A percentile compares a stretch with the other conserved stretches of the same genome.
Conservation (phyloP, 192 early-diverging fungal genomes). For the Coemansia sp. region DNA sequence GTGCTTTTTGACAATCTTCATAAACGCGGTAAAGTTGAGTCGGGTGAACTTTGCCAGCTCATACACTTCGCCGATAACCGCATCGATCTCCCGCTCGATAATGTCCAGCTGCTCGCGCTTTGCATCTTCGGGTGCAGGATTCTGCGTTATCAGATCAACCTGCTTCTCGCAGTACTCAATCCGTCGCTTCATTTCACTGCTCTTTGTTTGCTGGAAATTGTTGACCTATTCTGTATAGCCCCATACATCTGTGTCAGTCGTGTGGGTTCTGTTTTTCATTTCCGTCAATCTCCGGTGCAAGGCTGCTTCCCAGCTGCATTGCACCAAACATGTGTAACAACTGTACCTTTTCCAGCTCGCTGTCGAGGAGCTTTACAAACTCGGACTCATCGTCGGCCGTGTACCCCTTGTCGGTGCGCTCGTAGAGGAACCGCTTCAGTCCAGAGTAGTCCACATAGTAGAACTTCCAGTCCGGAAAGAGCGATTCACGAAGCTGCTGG, state of each 20-base stretch:
- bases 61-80: slow-evolving; percentile 76
- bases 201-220: slow-evolving; percentile 71
- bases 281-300: not conserved
- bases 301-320: slow-evolving; percentile 4
- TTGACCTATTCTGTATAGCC: slow-evolving; percentile 44
- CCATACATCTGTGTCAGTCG: not conserved
- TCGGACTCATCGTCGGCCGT: slow-evolving; percentile 79
- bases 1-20: slow-evolving; percentile 98
- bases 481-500: slow-evolving; percentile 72
- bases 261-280: slow-evolving; percentile 23
- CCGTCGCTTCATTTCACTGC: slow-evolving; percentile 69
- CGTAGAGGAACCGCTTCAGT: slow-evolving; percentile 84
- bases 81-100: slow-evolving; percentile 65
- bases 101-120: slow-evolving; percentile 57
- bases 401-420: slow-evolving; percentile 62
- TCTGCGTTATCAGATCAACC: slow-evolving; percentile 58
- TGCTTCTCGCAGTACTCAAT: slow-evolving; percentile 65
- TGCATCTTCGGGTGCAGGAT: slow-evolving; percentile 42
- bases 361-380: slow-evolving; percentile 83
- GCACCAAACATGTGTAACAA: slow-evolving; percentile 12
- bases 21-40: slow-evolving; percentile 81
- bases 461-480: slow-evolving; percentile 85
- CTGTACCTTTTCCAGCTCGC: slow-evolving; percentile 81
- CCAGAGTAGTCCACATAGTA: slow-evolving; percentile 86
- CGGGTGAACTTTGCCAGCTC: slow-evolving; percentile 74